Evolutionary conservation across 805 yeast genomes (phyloP), one percentile per base, ranked within the genome.

Genomic region (Pichia heedii): DNA sequence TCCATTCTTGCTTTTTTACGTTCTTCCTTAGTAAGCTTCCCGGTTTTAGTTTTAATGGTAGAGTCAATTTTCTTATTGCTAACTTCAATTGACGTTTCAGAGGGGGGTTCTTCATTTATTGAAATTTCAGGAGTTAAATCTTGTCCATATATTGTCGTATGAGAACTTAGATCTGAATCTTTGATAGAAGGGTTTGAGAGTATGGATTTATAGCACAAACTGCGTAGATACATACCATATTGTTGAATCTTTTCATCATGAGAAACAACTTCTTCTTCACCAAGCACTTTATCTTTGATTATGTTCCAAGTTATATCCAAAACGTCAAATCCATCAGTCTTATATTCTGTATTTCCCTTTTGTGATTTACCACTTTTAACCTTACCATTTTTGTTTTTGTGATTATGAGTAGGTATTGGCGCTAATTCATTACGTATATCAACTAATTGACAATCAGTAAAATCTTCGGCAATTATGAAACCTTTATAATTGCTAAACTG

Each of bases 251-350:
- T 26, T 15, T 4, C 24, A 16, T 22, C 22, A 2, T 30, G 27
- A 19, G 35, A 30, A 22, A 13, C n/a, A 39, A n/a, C n/a, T 2
- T 2, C 18, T 21, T 37, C 21, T 15, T 12, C 33, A 4, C 15
- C 15, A 16, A 10, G 3, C 15, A 15, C 6, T 10, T 12, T 11
- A 11, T 18, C 15, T n/a, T 16, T 16, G 4, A n/a, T 22, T 2
- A 4, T 5, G 8, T 36, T 33, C 47, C 47, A 44, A 9, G 42
- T 36, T 27, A 42, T 26, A 12, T 40, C 30, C 19, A 49, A 40
- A 2, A 27, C 29, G 24, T 49, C 50, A 43, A 49, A 49, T 3
- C 52, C 52, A 24, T 34, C 26, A 1, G 48, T 46, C 15, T 16
- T 20, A 22, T 33, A 40, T 22, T 40, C 47, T 2, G 16, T 5